phyloP scores from a whole-genome alignment of 208 protist species.

The Kentomonas sorsogonicus region DNA sequence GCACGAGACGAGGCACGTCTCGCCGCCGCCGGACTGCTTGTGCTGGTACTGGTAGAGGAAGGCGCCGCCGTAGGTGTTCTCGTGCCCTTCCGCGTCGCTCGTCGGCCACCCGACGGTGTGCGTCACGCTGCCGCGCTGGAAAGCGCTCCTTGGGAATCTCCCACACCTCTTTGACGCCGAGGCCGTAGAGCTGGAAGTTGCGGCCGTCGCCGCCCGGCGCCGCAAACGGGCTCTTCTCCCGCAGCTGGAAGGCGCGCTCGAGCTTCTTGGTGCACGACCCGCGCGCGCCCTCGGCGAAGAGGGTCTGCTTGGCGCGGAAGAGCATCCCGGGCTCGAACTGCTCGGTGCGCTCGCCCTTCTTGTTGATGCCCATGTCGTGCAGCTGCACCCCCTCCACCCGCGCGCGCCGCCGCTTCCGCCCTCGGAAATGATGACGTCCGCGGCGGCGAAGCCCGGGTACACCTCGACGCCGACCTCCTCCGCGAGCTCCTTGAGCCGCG shows the following conservation, averaged over 20 bases:
- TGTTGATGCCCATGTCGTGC: slow-evolving; percentile 86
- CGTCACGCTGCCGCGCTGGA: slow-evolving; percentile 80
- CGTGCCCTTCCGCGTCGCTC: slow-evolving; percentile 64
- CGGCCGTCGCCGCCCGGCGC: too few species aligned
- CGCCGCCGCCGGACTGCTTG: too few species aligned
- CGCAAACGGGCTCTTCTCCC: slow-evolving; percentile 11
- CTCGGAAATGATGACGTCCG: slow-evolving; percentile 67
- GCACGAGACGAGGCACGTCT: slow-evolving; percentile 83
- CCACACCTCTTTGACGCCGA: slow-evolving; percentile 98
- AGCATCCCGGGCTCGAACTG: slow-evolving; percentile 95
- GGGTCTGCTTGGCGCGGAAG: slow-evolving; percentile 91
- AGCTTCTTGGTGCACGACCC: slow-evolving; percentile 94
- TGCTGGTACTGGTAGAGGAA: slow-evolving; percentile 97
- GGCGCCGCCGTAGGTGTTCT: slow-evolving; percentile 94
- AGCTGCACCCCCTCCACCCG: slow-evolving; percentile 66
- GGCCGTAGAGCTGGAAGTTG: slow-evolving; percentile 93
- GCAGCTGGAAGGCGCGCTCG: slow-evolving; percentile 85
- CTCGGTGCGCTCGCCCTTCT: slow-evolving; percentile 89
- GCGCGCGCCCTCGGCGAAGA: slow-evolving; percentile 97
- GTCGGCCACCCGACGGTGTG: slow-evolving; percentile 96
- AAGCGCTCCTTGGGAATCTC: slow-evolving; percentile 88
- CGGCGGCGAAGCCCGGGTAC: slow-evolving; percentile 92
- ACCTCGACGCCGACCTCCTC: slow-evolving; percentile 97
- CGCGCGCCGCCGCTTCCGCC: slow-evolving; percentile 26
- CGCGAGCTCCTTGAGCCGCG: slow-evolving; percentile 93